phyloP scores from a whole-genome alignment of 495 filamentous ascomycete species.

The Penicillium coffeae region DNA sequence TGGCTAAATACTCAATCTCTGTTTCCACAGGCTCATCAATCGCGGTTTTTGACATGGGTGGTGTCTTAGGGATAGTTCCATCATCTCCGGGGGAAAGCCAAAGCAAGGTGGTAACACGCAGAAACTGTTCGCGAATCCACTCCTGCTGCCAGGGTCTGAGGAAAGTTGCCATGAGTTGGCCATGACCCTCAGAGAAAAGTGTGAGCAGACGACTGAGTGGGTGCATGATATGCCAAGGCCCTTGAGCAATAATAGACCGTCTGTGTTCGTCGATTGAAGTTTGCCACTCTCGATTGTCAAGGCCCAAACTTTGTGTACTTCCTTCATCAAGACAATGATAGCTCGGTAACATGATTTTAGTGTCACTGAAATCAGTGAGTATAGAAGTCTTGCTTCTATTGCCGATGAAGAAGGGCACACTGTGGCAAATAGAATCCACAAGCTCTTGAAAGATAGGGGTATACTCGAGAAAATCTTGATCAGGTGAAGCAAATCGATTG shows the following conservation, averaged over 20 bases:
- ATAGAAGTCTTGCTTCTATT: constrained; percentile 1
- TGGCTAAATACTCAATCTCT: constrained; percentile 3
- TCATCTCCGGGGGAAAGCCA: no score
- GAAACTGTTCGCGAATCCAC: constrained; percentile 13
- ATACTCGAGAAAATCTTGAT: neutral
- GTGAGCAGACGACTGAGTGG: constrained; percentile 14
- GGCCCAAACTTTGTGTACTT: neutral
- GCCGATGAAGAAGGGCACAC: constrained; percentile 12
- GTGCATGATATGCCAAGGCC: constrained; percentile 9
- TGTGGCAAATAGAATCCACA: constrained; percentile 11
- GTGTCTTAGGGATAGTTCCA: no score
- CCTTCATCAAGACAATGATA: neutral
- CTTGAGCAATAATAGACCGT: constrained; percentile 8
- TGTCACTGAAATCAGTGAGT: constrained; percentile 4
- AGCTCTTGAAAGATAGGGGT: constrained; percentile 7
- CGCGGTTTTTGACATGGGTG: neutral
- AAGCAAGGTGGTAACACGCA: constrained; percentile 7
- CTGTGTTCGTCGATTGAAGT: constrained; percentile 6
- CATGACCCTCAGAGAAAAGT: constrained; percentile 10
- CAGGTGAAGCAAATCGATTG: neutral
- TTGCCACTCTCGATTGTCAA: neutral
- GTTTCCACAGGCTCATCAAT: neutral
- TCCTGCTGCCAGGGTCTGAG: constrained; percentile 8
- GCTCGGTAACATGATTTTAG: constrained; percentile 2
- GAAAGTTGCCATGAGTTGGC: constrained; percentile 3